Evolutionary conservation across 306 rosid genomes (phyloP).

Genomic region (Chamaecrista fasciculata): DNA sequence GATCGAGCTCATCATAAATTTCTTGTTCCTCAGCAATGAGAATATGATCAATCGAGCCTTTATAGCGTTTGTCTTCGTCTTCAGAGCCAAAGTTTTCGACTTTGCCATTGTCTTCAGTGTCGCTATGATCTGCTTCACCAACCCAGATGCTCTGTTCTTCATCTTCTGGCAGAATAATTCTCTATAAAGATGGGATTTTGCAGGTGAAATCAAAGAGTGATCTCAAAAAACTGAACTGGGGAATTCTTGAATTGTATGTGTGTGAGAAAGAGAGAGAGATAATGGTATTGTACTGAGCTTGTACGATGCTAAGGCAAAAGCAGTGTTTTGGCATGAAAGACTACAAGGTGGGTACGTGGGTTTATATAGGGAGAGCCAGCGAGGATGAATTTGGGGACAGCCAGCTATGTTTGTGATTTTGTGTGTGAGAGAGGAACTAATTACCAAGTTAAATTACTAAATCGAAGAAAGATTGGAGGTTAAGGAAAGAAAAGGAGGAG

Average conservation of each 20-base stretch:
- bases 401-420: background rate
- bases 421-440: conserved; percentile 16
- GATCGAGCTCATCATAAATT: conserved; percentile 40
- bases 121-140: conserved; percentile 36
- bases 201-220: background rate
- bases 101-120: conserved; percentile 42
- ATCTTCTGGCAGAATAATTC: conserved; percentile 3
- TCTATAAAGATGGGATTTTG: background rate
- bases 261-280: background rate
- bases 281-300: background rate
- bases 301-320: conserved; percentile 13
- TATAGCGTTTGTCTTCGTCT: conserved; percentile 46
- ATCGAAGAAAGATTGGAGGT: conserved; percentile 30
- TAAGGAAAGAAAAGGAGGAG: conserved; percentile 29
- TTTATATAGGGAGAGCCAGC: background rate
- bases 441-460: too few species aligned
- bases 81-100: conserved; percentile 40
- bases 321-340: conserved; percentile 24
- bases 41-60: conserved; percentile 46
- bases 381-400: background rate
- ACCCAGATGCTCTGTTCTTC: conserved; percentile 36
- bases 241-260: background rate
- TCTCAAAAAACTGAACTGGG: background rate
- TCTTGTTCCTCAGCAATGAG: conserved; percentile 46
- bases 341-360: background rate